Evolutionary conservation across 2,329 filamentous ascomycete species (phyloP).

Genomic region (Neofusicoccum parvum): DNA sequence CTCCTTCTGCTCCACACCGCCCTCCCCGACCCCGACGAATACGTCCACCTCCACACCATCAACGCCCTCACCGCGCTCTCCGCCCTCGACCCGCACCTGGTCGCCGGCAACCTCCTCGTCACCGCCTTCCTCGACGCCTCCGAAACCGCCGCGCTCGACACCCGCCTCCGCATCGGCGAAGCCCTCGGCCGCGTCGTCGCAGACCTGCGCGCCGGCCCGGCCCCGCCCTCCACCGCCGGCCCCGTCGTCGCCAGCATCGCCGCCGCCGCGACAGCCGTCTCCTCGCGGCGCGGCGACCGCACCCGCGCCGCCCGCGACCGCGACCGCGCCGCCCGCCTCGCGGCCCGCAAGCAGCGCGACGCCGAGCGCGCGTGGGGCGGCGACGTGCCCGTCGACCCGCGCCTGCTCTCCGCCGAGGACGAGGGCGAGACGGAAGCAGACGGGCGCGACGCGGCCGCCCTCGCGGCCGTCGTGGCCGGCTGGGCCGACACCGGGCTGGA

Average conservation of each 20-base stretch:
- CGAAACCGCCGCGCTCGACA: constrained; percentile 55
- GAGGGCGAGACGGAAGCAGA: constrained; percentile 31
- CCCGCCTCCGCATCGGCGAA: constrained; percentile 69
- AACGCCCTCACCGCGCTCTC: constrained; percentile 66
- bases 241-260: constrained; percentile 51
- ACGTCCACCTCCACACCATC: constrained; percentile 69
- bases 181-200: constrained; percentile 31
- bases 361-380: constrained; percentile 60
- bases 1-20: constrained; percentile 67
- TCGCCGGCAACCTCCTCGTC: constrained; percentile 60
- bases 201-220: constrained; percentile 11
- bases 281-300: constrained; percentile 64
- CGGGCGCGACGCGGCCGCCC: constrained; percentile 48
- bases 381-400: constrained; percentile 42
- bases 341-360: constrained; percentile 54
- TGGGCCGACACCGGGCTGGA: constrained; percentile 67
- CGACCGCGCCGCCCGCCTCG: constrained; percentile 59
- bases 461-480: constrained; percentile 63
- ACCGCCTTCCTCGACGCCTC: constrained; percentile 71
- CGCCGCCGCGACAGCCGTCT: constrained; percentile 64
- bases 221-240: not conserved
- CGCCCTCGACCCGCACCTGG: constrained; percentile 62
- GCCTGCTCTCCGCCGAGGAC: constrained; percentile 31
- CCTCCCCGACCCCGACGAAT: constrained; percentile 68
- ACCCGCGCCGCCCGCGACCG: constrained; percentile 66